These are phyloP conservation scores for Chrysoporthe puriensis DNA, from an alignment of 2,329 filamentous ascomycete species.

Conservation along the genomic window DNA sequence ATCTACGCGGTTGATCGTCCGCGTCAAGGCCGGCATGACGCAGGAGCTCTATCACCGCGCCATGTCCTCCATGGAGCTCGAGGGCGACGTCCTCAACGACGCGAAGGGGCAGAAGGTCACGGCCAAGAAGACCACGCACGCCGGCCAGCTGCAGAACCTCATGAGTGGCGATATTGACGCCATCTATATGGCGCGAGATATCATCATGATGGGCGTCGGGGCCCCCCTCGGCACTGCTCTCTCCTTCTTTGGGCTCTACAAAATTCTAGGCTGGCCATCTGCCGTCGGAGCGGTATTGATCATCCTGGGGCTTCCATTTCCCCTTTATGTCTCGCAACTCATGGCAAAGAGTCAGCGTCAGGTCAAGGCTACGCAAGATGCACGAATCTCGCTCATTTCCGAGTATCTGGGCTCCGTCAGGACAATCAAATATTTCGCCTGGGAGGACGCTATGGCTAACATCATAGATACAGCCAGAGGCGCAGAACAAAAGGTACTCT, in stretches of 20 bases:
- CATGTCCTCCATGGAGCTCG: slow-evolving; percentile 58
- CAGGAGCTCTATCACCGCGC: slow-evolving; percentile 62
- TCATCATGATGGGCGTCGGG: slow-evolving; percentile 51
- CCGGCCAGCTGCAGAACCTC: slow-evolving; percentile 45
- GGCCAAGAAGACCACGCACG: slow-evolving; percentile 31
- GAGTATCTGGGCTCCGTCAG: slow-evolving; percentile 62
- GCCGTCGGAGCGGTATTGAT: slow-evolving; percentile 56
- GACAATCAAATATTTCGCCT: slow-evolving; percentile 64
- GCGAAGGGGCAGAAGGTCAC: slow-evolving; percentile 32
- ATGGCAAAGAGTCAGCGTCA: slow-evolving; percentile 56
- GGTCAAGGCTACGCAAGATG: slow-evolving; percentile 60
- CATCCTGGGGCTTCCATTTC: slow-evolving; percentile 52
- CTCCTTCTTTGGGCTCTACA: slow-evolving; percentile 56
- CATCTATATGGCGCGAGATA: slow-evolving; percentile 55
- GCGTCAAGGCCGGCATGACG: slow-evolving; percentile 59
- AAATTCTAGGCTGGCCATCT: slow-evolving; percentile 59
- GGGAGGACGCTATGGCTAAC: slow-evolving; percentile 58
- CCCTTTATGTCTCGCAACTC: slow-evolving; percentile 50
- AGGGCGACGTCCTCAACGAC: slow-evolving; percentile 54
- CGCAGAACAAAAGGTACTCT: slow-evolving; percentile 58
- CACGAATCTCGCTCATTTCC: slow-evolving; percentile 59
- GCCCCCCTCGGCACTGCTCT: slow-evolving; percentile 52
- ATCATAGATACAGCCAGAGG: slow-evolving; percentile 53
- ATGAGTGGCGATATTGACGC: slow-evolving; percentile 64
- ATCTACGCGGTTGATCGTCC: slow-evolving; percentile 59